Evolutionary conservation across 208 protist species (phyloP).

Genomic region (Leishmania gerbilli): DNA sequence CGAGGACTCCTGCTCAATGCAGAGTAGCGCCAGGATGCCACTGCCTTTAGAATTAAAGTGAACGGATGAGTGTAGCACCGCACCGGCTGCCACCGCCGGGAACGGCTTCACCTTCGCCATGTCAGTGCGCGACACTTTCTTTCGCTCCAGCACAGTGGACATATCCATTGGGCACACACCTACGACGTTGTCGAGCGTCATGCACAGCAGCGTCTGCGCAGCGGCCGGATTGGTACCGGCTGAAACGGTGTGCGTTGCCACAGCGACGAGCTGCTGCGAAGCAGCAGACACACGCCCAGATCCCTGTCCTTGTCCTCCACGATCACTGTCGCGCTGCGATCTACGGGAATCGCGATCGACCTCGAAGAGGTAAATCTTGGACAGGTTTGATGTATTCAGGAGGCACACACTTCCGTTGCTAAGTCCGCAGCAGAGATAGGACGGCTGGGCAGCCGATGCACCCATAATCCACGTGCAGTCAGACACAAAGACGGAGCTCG

Average conservation of each 20-base stretch:
- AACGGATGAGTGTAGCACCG: constrained; percentile 20
- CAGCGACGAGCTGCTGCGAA: constrained; percentile 24
- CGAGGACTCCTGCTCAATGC: constrained; percentile 2
- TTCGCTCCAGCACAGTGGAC: constrained; percentile 34
- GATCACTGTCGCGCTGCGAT: constrained; percentile 11
- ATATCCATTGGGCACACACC: constrained; percentile 38
- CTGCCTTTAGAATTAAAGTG: constrained; percentile 27
- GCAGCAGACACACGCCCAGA: neutral
- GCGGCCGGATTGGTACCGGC: neutral
- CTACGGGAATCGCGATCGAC: constrained; percentile 21
- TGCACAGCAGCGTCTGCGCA: constrained; percentile 28
- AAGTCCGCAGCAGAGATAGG: constrained; percentile 64
- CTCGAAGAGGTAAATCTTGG: constrained; percentile 74
- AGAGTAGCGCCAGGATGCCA: constrained; percentile 14
- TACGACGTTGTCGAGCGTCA: constrained; percentile 28
- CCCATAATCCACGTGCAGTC: constrained; percentile 56
- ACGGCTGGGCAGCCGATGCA: constrained; percentile 22
- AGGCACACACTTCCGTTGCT: constrained; percentile 67
- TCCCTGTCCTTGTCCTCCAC: constrained; percentile 6
- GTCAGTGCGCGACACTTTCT: constrained; percentile 33
- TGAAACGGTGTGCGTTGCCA: constrained; percentile 19
- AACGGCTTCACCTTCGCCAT: constrained; percentile 32
- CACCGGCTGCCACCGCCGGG: constrained; percentile 1
- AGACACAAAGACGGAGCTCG: constrained; percentile 46
- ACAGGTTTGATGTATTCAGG: constrained; percentile 65